Evolutionary conservation across 352 stramenopile genomes (phyloP).

Genomic region (Blastocystis hominis): DNA sequence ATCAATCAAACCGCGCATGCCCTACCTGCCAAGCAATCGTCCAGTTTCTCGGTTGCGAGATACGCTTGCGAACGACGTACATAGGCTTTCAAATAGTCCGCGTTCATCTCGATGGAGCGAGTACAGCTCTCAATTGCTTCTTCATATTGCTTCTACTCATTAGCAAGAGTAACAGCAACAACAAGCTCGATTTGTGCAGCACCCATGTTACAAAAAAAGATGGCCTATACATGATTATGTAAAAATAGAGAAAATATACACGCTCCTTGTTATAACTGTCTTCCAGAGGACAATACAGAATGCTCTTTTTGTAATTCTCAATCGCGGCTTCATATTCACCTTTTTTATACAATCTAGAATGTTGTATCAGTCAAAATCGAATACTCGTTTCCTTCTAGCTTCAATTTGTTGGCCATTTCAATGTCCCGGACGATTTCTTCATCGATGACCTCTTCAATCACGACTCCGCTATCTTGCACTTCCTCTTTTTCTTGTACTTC

Average conservation of each 20-base stretch:
- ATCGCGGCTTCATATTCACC: constrained; percentile 20
- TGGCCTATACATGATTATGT: not conserved
- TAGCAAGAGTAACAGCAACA: not conserved
- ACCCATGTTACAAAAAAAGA: constrained; percentile 51
- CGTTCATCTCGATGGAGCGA: constrained; percentile 81
- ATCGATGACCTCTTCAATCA: constrained; percentile 19
- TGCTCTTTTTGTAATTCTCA: constrained; percentile 31
- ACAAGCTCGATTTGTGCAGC: constrained; percentile 54
- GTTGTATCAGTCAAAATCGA: not conserved
- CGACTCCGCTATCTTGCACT: not conserved
- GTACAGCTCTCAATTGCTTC: constrained; percentile 85
- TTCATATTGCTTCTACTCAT: constrained; percentile 65
- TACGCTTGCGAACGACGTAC: constrained; percentile 78
- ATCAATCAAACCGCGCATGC: not conserved
- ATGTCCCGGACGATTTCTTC: constrained; percentile 32
- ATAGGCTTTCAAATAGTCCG: constrained; percentile 84
- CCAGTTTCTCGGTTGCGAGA: constrained; percentile 81
- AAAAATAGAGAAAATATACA: not conserved
- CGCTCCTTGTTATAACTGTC: constrained; percentile 51
- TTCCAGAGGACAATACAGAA: constrained; percentile 10
- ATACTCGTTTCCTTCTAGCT: constrained; percentile 23
- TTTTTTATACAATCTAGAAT: constrained; percentile 37
- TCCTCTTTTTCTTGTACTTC: not conserved
- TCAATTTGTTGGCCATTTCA: not conserved
- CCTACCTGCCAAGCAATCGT: constrained; percentile 78